Evolutionary conservation across 371 early-diverging fungal genomes (phyloP).

Genomic region (Rhizopus arrhizus): DNA sequence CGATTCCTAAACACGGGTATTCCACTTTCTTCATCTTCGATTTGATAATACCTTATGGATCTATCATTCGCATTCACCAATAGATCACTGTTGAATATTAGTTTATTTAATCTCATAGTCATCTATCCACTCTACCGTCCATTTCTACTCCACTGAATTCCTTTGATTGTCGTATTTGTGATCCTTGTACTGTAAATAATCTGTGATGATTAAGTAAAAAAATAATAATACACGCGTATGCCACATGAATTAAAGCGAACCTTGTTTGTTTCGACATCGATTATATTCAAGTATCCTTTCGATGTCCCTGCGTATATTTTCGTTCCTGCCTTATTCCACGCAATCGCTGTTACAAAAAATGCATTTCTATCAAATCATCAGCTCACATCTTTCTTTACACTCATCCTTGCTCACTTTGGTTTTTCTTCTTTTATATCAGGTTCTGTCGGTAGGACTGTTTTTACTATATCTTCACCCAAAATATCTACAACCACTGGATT

Average conservation of each 20-base stretch:
- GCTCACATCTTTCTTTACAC: too few relatives aligned
- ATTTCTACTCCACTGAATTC: conserved; percentile 62
- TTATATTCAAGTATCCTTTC: conserved; percentile 67
- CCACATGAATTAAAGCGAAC: conserved; percentile 31
- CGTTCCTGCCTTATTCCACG: conserved; percentile 62
- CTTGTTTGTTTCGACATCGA: conserved; percentile 56
- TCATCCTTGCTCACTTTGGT: not conserved
- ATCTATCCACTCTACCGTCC: conserved; percentile 36
- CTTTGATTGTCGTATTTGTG: conserved; percentile 61
- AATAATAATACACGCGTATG: not conserved
- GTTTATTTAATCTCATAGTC: too few relatives aligned
- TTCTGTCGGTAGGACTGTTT: conserved; percentile 28
- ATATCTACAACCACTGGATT: conserved; percentile 59
- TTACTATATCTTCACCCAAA: conserved; percentile 28
- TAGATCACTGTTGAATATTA: conserved; percentile 53
- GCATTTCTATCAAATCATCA: conserved; percentile 14
- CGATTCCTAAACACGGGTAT: conserved; percentile 66
- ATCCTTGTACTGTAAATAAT: conserved; percentile 46
- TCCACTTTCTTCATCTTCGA: conserved; percentile 44
- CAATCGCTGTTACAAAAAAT: conserved; percentile 35
- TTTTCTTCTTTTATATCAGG: conserved; percentile 18
- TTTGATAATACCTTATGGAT: conserved; percentile 65
- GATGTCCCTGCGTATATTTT: conserved; percentile 73
- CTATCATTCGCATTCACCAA: conserved; percentile 77
- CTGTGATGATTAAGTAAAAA: conserved; percentile 8